Conservation (phyloP, 139 green algal genomes). For the Chlorella sp. region DNA sequence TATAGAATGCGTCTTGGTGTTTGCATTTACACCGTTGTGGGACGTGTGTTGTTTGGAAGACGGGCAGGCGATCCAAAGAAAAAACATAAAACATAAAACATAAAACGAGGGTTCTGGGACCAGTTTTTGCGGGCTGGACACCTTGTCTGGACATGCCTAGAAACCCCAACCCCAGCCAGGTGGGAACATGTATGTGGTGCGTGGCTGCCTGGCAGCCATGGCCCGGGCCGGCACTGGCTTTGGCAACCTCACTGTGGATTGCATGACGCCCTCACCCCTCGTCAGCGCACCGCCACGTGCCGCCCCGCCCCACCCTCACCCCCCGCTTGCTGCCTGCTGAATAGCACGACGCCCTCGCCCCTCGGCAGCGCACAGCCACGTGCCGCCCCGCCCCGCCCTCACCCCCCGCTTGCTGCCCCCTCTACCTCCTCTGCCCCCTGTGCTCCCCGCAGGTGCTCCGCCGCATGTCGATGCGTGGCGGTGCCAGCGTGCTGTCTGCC, state of each 20-base stretch:
- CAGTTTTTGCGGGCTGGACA: neutral
- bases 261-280: too few species aligned
- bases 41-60: neutral
- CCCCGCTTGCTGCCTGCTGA: neutral
- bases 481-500: neutral
- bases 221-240: too few species aligned
- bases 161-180: neutral
- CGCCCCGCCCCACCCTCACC: too few species aligned
- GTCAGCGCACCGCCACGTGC: too few species aligned
- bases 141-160: neutral
- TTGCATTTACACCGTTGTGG: neutral
- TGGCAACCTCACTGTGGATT: too few species aligned
- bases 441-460: neutral
- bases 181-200: too few species aligned
- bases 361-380: neutral
- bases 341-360: too few species aligned
- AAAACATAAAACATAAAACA: too few species aligned
- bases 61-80: too few species aligned
- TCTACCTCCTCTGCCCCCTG: neutral
- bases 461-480: neutral
- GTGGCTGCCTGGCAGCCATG: too few species aligned
- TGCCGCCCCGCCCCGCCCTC: neutral
- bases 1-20: neutral
- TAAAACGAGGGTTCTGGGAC: too few species aligned
- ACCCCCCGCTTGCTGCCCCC: neutral